A percentile compares a stretch with the other conserved stretches of the same genome.
These are phyloP conservation scores for Cubamyces sp. DNA, from an alignment of 768 basidiomycete genomes.

Conservation along the genomic window DNA sequence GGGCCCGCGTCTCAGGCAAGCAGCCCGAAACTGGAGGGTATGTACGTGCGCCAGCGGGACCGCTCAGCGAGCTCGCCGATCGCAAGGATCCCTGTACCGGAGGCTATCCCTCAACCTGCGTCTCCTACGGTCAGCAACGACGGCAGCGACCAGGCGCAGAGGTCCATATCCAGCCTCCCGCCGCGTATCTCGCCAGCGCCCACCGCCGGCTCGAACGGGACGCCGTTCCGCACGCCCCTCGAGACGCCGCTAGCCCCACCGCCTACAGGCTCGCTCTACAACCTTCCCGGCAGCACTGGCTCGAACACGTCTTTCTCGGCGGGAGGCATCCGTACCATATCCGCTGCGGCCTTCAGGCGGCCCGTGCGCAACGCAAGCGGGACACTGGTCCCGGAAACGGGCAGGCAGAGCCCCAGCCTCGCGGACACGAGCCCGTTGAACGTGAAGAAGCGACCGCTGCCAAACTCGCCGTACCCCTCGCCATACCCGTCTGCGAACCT, in stretches of 20 bases:
- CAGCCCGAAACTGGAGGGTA: constrained; percentile 15
- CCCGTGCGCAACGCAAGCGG: constrained; percentile 40
- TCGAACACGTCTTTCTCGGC: constrained; percentile 34
- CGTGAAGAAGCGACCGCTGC: constrained; percentile 52
- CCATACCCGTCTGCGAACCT: constrained; percentile 10
- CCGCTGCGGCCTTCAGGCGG: constrained; percentile 75
- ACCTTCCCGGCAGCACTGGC: constrained; percentile 19
- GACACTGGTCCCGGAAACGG: constrained; percentile 8
- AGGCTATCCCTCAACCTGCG: neutral
- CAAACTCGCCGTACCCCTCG: constrained; percentile 46
- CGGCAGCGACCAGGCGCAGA: constrained; percentile 33
- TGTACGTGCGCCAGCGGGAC: constrained; percentile 26
- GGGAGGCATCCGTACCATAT: constrained; percentile 57
- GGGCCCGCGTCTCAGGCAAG: constrained; percentile 2
- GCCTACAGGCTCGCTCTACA: constrained; percentile 29
- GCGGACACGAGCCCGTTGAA: constrained; percentile 53
- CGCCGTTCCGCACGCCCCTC: constrained; percentile 49
- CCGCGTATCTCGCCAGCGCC: constrained; percentile 27
- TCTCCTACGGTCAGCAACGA: constrained; percentile 11
- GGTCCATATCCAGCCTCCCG: constrained; percentile 16
- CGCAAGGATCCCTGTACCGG: neutral
- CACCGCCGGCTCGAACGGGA: constrained; percentile 26
- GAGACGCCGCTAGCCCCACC: constrained; percentile 46
- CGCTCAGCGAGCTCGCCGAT: constrained; percentile 21
- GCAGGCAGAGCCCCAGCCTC: constrained; percentile 25